A percentile compares a stretch with the other conserved stretches of the same genome.
phyloP scores from a whole-genome alignment of 352 stramenopile genomes.

The Phytopythium aichiense region DNA sequence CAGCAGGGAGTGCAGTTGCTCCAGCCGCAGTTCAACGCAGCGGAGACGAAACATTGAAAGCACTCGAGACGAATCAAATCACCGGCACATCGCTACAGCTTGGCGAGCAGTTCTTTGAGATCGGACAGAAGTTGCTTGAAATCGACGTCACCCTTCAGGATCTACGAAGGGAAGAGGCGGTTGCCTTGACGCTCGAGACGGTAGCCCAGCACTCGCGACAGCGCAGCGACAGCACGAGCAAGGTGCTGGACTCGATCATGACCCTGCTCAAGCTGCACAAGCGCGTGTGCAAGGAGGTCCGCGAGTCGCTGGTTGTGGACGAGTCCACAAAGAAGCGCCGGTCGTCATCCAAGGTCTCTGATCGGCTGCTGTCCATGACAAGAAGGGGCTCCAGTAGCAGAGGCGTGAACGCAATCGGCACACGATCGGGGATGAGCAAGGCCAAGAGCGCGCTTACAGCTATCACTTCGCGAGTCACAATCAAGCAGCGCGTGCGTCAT shows the following conservation, averaged over 20 bases:
- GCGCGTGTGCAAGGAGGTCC: slow-evolving; percentile 30
- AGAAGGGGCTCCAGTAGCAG: neutral
- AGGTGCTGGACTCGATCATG: slow-evolving; percentile 27
- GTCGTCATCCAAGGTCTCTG: neutral
- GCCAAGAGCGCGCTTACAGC: slow-evolving; percentile 23
- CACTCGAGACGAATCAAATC: slow-evolving; percentile 21
- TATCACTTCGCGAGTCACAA: slow-evolving; percentile 14
- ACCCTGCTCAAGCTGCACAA: slow-evolving; percentile 36
- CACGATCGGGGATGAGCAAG: slow-evolving; percentile 10
- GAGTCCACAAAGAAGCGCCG: neutral
- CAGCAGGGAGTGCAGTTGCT: neutral
- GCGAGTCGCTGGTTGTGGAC: slow-evolving; percentile 2
- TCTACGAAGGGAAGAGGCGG: slow-evolving; percentile 11
- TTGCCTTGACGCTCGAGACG: slow-evolving; percentile 1
- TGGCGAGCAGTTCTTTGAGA: slow-evolving; percentile 35
- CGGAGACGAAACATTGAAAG: slow-evolving; percentile 22
- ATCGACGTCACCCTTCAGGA: slow-evolving; percentile 12
- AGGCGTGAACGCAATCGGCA: neutral
- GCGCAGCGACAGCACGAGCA: slow-evolving; percentile 28
- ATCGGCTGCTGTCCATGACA: slow-evolving; percentile 1
- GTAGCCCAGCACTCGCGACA: slow-evolving; percentile 23
- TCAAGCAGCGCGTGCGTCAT: slow-evolving; percentile 22
- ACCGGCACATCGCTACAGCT: slow-evolving; percentile 23
- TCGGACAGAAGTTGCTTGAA: slow-evolving; percentile 21
- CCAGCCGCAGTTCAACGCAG: neutral